Conservation (phyloP, 2,329 filamentous ascomycete species). For the Colletotrichum endophyticum region DNA sequence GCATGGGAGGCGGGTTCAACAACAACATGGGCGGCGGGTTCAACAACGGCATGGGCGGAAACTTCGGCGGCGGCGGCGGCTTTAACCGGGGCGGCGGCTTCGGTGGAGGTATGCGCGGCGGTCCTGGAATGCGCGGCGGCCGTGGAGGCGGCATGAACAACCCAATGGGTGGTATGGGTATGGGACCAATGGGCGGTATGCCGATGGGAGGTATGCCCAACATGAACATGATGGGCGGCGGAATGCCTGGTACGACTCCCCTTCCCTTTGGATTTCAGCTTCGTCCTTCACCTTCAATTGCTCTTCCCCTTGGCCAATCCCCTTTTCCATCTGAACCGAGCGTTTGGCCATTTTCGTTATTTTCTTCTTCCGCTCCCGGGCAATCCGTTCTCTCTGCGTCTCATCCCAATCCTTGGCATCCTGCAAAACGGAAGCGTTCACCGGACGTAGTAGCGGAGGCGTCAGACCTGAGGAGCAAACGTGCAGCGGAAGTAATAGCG, state of each 20-base stretch:
- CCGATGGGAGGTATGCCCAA: slow-evolving; percentile 57
- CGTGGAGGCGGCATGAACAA: slow-evolving; percentile 47
- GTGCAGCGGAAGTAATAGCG: neutral
- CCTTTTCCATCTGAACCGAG: neutral
- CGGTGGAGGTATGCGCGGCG: slow-evolving; percentile 53
- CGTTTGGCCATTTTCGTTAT: neutral
- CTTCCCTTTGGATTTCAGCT: slow-evolving; percentile 5
- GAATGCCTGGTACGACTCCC: slow-evolving; percentile 57
- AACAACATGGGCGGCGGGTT: slow-evolving; percentile 49
- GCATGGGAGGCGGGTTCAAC: slow-evolving; percentile 47
- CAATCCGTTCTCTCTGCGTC: neutral
- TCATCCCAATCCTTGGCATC: neutral
- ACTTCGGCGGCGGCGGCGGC: slow-evolving; percentile 45
- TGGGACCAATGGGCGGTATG: slow-evolving; percentile 51
- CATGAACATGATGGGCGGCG: slow-evolving; percentile 58
- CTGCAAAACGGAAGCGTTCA: neutral
- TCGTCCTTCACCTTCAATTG: neutral
- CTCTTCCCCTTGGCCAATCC: neutral
- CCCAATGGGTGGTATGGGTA: slow-evolving; percentile 55
- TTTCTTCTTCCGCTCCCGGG: neutral
- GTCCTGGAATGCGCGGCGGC: slow-evolving; percentile 42
- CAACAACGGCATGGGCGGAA: slow-evolving; percentile 56
- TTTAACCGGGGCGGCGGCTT: slow-evolving; percentile 54
- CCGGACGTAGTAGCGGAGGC: neutral
- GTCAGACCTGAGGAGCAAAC: neutral